Evolutionary conservation across 2,329 filamentous ascomycete species (phyloP), one percentile per base, ranked within the genome.

Genomic region (Sclerotinia minor): DNA sequence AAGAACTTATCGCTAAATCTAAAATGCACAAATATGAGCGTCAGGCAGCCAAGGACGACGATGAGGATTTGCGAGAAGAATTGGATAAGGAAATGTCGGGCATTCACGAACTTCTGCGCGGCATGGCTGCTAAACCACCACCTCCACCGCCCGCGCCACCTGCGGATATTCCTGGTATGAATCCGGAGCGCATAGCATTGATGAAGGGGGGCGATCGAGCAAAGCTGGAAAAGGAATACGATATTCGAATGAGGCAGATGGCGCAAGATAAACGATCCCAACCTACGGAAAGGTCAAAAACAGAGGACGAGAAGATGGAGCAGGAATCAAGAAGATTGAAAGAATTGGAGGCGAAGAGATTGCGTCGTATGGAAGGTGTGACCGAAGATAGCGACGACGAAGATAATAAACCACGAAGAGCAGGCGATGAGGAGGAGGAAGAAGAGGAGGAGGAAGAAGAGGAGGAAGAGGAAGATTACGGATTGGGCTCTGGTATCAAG

Each of bases 1-100:
- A 97, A 75, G 96, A 99, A 79, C 85, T 99, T 70, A 97, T 99
- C 72, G 92, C 94, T 69, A 99, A 99, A 80, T 98, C 94, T 0
- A 99, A 99, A 77, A 84, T 92, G 70, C 86, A 97, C 84, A 98
- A 97, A 80, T 94, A 94, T 76, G 94, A 98, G 80, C 88, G 95
- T 52, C 95, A 99, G 79, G 89, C 92, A 69, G 87, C 88, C 38
- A 97, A 97, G 76, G 95, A 98, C 70, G 92, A 95, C 61, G 95
- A 99, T 73, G 92, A 96, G 63, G 94, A 97, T 72, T 79, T 97
- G 65, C 86, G 93, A 69, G 89, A 89, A 68, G 88, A 94, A 77
- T 83, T 99, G 21, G 93, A 99, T 78, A 89, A 94, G 77, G 92
- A 92, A 52, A 83, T 98, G 70, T 84, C 86, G 17, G 88, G 91